Percentiles rank a stretch among this genome's conserved stretches.
phyloP scores from a whole-genome alignment of 2,329 filamentous ascomycete genomes.

The Esteya vermicola region DNA sequence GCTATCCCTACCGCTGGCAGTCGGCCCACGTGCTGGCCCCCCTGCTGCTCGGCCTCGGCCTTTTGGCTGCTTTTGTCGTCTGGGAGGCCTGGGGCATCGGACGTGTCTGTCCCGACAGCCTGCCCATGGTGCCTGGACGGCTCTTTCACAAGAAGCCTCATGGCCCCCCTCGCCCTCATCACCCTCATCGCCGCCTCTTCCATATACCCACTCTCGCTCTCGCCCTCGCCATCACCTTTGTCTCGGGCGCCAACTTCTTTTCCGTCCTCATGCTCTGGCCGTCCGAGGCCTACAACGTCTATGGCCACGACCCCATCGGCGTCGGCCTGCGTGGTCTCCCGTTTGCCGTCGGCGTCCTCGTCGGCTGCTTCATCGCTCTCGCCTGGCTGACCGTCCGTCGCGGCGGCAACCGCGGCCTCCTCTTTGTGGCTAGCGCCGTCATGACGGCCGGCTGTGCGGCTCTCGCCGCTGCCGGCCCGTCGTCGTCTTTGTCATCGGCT shows the following conservation, averaged over 20 bases:
- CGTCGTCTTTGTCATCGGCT: conserved; percentile 33
- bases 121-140: conserved; percentile 35
- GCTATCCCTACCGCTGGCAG: conserved; percentile 22
- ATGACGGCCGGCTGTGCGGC: conserved; percentile 53
- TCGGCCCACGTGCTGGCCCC: conserved; percentile 30
- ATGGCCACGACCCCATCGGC: conserved; percentile 47
- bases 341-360: conserved; percentile 48
- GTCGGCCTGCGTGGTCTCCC: conserved; percentile 53
- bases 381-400: conserved; percentile 40
- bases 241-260: conserved; percentile 45
- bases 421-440: conserved; percentile 42
- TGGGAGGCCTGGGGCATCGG: conserved; percentile 42
- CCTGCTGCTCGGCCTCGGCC: conserved; percentile 33
- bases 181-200: conserved; percentile 33
- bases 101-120: conserved; percentile 21
- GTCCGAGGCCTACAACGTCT: conserved; percentile 49
- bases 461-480: conserved; percentile 31
- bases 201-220: conserved; percentile 29
- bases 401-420: conserved; percentile 43
- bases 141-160: too few species aligned
- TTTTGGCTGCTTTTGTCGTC: conserved; percentile 32
- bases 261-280: conserved; percentile 46
- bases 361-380: conserved; percentile 44
- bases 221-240: conserved; percentile 42
- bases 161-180: conserved; percentile 31